A percentile compares a stretch with the other conserved stretches of the same genome.
These are phyloP conservation scores for Debaryomycetaceae sp. DNA, from an alignment of 1,139 yeast genomes.

Conservation along the genomic window DNA sequence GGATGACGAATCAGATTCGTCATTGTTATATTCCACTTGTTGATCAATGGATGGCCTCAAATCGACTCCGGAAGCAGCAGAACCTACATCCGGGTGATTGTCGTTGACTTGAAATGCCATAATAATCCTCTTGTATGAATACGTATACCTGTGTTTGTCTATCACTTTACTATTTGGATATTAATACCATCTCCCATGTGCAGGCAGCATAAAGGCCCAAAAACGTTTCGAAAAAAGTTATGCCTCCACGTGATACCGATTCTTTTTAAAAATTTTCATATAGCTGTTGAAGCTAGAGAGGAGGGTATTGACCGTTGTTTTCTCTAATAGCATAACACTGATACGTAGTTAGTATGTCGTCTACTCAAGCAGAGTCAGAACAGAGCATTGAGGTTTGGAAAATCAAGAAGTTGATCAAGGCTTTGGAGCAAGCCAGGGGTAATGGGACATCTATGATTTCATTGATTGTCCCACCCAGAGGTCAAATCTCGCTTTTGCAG, in stretches of 20 bases:
- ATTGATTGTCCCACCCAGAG: slow-evolving; percentile 89
- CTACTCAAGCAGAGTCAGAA: slow-evolving; percentile 62
- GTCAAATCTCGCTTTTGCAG: slow-evolving; percentile 83
- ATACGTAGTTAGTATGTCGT: slow-evolving; percentile 9
- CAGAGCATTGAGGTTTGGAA: slow-evolving; percentile 98
- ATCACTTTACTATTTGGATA: too few species aligned
- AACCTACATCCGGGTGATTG: not conserved
- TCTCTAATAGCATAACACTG: not conserved
- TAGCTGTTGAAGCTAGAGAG: not conserved
- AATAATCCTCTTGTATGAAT: not conserved
- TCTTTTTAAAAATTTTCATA: not conserved
- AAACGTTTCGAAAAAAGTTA: not conserved
- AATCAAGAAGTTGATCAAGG: slow-evolving; percentile 87
- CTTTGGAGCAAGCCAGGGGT: slow-evolving; percentile 88
- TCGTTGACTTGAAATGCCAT: not conserved
- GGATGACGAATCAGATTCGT: slow-evolving; percentile 8
- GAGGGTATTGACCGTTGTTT: not conserved
- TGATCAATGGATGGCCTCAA: not conserved
- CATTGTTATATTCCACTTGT: not conserved
- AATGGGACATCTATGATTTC: slow-evolving; percentile 99
- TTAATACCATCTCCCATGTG: not conserved
- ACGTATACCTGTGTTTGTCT: too few species aligned
- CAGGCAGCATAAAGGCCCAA: not conserved
- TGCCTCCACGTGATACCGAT: not conserved
- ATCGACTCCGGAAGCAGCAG: not conserved